Evolutionary conservation across 441 rosid species (phyloP).

Genomic region (Aleurites moluccanus): DNA sequence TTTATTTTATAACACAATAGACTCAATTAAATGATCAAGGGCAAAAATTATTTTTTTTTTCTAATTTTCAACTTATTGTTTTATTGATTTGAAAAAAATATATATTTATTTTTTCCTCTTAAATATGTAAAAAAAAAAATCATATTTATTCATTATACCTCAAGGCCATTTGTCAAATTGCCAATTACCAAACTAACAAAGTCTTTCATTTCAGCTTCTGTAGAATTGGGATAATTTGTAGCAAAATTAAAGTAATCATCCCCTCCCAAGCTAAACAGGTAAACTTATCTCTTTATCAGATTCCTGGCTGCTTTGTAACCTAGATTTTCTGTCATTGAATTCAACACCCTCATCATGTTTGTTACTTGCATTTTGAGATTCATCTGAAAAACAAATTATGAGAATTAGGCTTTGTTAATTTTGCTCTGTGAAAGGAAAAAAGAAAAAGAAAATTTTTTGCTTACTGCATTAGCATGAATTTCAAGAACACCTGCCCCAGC

Average conservation of each 20-base stretch:
- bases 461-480: not conserved
- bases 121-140: too few relatives aligned
- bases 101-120: too few relatives aligned
- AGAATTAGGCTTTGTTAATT: not conserved
- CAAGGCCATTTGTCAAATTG: not conserved
- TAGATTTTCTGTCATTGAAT: not conserved
- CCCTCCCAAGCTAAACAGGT: not conserved
- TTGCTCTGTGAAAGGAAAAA: not conserved
- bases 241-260: not conserved
- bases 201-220: not conserved
- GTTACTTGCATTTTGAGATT: not conserved
- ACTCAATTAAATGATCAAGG: too few relatives aligned
- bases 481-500: conserved; percentile 13
- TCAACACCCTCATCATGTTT: not conserved
- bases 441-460: not conserved
- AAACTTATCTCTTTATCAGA: not conserved
- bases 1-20: too few relatives aligned
- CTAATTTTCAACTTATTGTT: too few relatives aligned
- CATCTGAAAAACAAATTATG: not conserved
- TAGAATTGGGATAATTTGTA: not conserved
- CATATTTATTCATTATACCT: not conserved
- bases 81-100: too few relatives aligned
- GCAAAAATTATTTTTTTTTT: too few relatives aligned
- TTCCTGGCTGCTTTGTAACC: not conserved
- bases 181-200: not conserved